Percentiles rank a stretch among this genome's conserved stretches.
These are phyloP conservation scores for Biscogniauxia marginata DNA, from an alignment of 2,329 filamentous ascomycete genomes.

Conservation along the genomic window DNA sequence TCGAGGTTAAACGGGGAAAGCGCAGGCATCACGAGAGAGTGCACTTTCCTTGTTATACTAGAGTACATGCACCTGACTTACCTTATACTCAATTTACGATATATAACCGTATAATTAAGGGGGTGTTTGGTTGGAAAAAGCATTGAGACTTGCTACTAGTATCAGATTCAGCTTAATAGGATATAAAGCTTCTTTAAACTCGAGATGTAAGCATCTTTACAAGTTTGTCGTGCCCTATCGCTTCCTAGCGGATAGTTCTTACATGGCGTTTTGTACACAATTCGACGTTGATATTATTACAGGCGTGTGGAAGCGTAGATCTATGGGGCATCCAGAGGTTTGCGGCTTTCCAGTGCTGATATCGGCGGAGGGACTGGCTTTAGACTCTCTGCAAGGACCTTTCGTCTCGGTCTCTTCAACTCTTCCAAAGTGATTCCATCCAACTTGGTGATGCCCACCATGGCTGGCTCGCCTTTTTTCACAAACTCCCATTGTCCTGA, in stretches of 20 bases:
- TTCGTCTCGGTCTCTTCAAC: constrained; percentile 75
- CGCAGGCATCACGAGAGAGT: too few species aligned
- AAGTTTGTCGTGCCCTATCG: not conserved
- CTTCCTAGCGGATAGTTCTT: not conserved
- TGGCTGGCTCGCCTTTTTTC: constrained; percentile 82
- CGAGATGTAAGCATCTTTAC: not conserved
- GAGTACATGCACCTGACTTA: too few species aligned
- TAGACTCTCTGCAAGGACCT: constrained; percentile 49
- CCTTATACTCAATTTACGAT: too few species aligned
- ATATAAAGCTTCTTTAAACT: not conserved
- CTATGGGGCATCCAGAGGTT: constrained; percentile 26
- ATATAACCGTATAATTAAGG: not conserved
- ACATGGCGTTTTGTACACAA: constrained; percentile 4
- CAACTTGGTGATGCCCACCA: constrained; percentile 91
- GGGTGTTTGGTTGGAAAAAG: too few species aligned
- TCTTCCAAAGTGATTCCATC: constrained; percentile 80
- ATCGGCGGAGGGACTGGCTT: constrained; percentile 16
- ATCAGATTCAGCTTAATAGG: not conserved
- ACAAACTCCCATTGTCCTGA: constrained; percentile 87
- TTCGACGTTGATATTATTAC: constrained; percentile 8
- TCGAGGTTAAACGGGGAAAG: too few species aligned
- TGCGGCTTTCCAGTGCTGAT: constrained; percentile 13
- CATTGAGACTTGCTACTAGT: too few species aligned
- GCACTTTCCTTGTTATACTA: too few species aligned
- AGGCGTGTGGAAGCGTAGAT: not conserved